phyloP scores from a whole-genome alignment of 352 stramenopile species.

The Phytophthora megakarya region DNA sequence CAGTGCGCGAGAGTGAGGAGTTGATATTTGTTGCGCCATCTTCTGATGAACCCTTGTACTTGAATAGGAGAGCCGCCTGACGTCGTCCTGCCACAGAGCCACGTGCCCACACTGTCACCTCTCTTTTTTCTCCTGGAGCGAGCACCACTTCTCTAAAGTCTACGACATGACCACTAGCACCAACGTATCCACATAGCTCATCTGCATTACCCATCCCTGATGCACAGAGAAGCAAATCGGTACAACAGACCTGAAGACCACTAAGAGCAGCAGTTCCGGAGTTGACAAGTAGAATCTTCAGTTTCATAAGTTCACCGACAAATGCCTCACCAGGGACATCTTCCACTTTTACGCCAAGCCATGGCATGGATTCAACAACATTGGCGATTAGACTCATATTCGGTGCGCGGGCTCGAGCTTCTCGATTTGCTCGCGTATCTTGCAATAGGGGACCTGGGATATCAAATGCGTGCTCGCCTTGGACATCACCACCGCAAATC shows the following conservation, averaged over 20 bases:
- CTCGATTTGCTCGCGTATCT: conserved; percentile 76
- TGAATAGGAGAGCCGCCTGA: conserved; percentile 65
- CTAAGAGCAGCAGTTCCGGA: conserved; percentile 52
- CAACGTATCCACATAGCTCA: conserved; percentile 57
- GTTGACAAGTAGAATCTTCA: conserved; percentile 64
- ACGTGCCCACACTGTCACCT: conserved; percentile 62
- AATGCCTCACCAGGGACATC: conserved; percentile 46
- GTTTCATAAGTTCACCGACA: conserved; percentile 66
- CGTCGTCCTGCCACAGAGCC: conserved; percentile 45
- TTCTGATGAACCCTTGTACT: conserved; percentile 50
- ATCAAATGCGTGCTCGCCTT: conserved; percentile 82
- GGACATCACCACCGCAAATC: conserved; percentile 80
- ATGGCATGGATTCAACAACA: conserved; percentile 77
- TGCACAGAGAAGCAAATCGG: conserved; percentile 63
- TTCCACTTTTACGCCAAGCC: conserved; percentile 76
- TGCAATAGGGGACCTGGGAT: conserved; percentile 82
- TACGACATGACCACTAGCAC: conserved; percentile 66
- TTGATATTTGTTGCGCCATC: conserved; percentile 24
- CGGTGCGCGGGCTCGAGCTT: conserved; percentile 69
- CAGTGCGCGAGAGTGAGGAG: conserved; percentile 32
- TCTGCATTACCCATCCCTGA: conserved; percentile 31
- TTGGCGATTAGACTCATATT: conserved; percentile 81
- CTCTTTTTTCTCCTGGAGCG: conserved; percentile 51
- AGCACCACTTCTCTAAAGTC: conserved; percentile 60
- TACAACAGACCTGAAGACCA: conserved; percentile 67